phyloP scores from a whole-genome alignment of 805 yeast genomes.

The Saccharomyces cerevisiae region DNA sequence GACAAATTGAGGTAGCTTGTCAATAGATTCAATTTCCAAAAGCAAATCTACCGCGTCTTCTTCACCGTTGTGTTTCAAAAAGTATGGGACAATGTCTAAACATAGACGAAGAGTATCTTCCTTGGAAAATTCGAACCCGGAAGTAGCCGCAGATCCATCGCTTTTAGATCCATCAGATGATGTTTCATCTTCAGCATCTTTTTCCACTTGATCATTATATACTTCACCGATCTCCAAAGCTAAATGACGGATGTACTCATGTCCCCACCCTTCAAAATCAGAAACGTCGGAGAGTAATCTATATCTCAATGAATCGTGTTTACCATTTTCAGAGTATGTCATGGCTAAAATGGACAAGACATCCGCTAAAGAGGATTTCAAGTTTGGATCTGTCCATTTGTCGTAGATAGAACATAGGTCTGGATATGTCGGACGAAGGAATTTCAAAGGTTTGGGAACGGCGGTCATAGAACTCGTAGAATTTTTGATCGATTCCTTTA shows the following conservation, averaged over 20 bases:
- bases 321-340: slow-evolving; percentile 81
- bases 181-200: slow-evolving; percentile 23
- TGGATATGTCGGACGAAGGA: slow-evolving; percentile 79
- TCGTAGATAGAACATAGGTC: slow-evolving; percentile 57
- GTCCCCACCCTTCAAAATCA: slow-evolving; percentile 87
- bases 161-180: slow-evolving; percentile 8
- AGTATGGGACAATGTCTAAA: slow-evolving; percentile 74
- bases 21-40: slow-evolving; percentile 82
- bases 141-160: slow-evolving; percentile 8
- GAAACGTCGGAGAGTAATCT: slow-evolving; percentile 54
- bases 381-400: slow-evolving; percentile 47
- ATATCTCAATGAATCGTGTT: slow-evolving; percentile 70
- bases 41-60: slow-evolving; percentile 95
- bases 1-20: slow-evolving; percentile 71
- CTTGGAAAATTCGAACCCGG: slow-evolving; percentile 24
- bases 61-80: slow-evolving; percentile 91
- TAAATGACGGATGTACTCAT: slow-evolving; percentile 92
- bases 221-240: slow-evolving; percentile 92
- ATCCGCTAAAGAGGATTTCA: slow-evolving; percentile 66
- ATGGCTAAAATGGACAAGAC: slow-evolving; percentile 87
- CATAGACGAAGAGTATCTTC: slow-evolving; percentile 54
- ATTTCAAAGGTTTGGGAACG: slow-evolving; percentile 96
- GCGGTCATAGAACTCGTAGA: slow-evolving; percentile 99
- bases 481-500: slow-evolving; percentile 75
- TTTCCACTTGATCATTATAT: slow-evolving; percentile 46